Percentiles rank a stretch among this genome's conserved stretches.
phyloP scores from a whole-genome alignment of 768 basidiomycete species.

The Russula earlei region DNA sequence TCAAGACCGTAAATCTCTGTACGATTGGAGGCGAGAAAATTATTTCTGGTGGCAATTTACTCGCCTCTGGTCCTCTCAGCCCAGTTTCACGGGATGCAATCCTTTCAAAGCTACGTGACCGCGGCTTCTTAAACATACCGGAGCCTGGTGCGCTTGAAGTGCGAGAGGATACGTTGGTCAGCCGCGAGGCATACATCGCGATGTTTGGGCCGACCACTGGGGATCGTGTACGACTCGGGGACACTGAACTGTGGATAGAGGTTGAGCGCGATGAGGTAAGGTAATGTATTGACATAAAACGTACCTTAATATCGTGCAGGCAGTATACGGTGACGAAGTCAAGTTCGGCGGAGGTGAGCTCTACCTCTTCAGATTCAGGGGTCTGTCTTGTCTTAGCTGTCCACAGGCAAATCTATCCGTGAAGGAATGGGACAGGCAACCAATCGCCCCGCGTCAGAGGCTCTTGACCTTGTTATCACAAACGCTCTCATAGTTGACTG shows the following conservation, averaged over 20 bases:
- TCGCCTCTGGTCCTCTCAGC: conserved; percentile 52
- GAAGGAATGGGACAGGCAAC: conserved; percentile 97
- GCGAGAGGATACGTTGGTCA: conserved; percentile 42
- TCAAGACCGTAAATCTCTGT: conserved; percentile 75
- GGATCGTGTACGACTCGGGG: conserved; percentile 80
- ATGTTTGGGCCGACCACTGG: conserved; percentile 97
- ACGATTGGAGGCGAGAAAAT: conserved; percentile 61
- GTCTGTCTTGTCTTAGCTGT: background rate
- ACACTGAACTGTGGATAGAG: conserved; percentile 85
- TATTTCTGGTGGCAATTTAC: conserved; percentile 70
- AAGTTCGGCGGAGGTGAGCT: conserved; percentile 88
- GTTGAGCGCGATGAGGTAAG: conserved; percentile 77
- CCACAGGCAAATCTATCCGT: conserved; percentile 80
- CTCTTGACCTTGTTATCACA: conserved; percentile 88
- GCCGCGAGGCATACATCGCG: conserved; percentile 68
- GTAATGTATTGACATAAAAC: background rate
- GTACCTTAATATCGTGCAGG: conserved; percentile 32
- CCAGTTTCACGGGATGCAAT: conserved; percentile 37
- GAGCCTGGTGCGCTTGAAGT: conserved; percentile 55
- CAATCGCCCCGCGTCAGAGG: conserved; percentile 51
- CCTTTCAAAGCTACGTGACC: conserved; percentile 39
- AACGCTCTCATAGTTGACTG: conserved; percentile 93
- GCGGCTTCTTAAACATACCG: conserved; percentile 60
- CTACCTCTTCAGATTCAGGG: background rate
- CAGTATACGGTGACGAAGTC: conserved; percentile 90